Evolutionary conservation across 2,329 filamentous ascomycete species (phyloP), one percentile per base, ranked within the genome.

Genomic region (Trichophyton equinum): DNA sequence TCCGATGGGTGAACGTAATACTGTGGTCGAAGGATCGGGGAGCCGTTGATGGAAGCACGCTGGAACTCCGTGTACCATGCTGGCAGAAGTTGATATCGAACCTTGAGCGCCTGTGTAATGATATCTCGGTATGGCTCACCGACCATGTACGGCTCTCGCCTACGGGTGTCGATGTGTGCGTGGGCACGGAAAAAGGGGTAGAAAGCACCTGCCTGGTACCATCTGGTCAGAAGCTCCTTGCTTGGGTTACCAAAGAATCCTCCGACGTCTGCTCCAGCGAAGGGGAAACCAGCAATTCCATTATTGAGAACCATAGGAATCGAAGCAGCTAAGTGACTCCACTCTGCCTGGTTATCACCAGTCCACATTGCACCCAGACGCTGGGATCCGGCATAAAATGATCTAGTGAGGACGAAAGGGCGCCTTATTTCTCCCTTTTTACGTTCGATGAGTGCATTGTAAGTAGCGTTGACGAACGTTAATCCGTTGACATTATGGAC

Each of bases 131-230:
- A 91, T 0, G 91, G 91, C 63, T 94, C 88, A 9, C 88, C 87
- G 9, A 86, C 80, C 62, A 97, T 79, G 71, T 97, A 99, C 2
- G 94, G 94, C 76, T 99, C 94, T 59, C 94, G 87, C 27, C 94
- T 87, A 53, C 94, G 89, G 44, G 94, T 88, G 70, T 99, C 94
- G 63, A 97, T 97, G 74, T 99, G 94, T 5, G 94, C 94, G 72
- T 99, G 94, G 1, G 85, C 94, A 64, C 94, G 89, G 87, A 97
- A 95, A 79, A 97, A 99, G 6, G 94, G 94, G 73, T 97, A 97
- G 79, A 95, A 99, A 61, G 89, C 89, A 64, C 94, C 94, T 38
- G 91, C 85, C 75, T 99, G 94, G 75, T 96, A 99, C 94, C 94
- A 99, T 44, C 94, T 85, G 9, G 89, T 88, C 67, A 95, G 81